Conservation (phyloP, 805 yeast species). For the Zygotorulaspora chibaensis region DNA sequence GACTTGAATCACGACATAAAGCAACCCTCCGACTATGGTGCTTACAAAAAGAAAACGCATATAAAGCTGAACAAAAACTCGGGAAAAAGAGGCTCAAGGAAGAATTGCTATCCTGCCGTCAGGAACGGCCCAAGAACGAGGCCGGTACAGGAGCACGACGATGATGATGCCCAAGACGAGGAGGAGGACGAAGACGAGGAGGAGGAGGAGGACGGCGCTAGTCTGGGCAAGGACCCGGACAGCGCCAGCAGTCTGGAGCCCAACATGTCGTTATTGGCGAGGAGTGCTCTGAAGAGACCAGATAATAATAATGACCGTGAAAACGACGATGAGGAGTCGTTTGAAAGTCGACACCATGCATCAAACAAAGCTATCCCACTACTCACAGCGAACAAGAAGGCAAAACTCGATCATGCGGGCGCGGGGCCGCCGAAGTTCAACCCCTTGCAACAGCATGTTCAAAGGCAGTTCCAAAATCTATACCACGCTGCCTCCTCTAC, state of each 20-base stretch:
- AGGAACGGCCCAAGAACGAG: conserved; percentile 8
- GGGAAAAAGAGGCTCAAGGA: conserved; percentile 1
- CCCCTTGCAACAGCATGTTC: conserved; percentile 27
- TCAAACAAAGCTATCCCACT: neutral
- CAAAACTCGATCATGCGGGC: neutral
- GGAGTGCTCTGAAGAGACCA: conserved; percentile 3
- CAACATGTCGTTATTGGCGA: neutral
- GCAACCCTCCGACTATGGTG: conserved; percentile 64
- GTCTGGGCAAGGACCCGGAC: neutral
- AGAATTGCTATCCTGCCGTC: conserved; percentile 2
- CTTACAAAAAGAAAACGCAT: conserved; percentile 40
- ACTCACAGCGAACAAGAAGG: conserved; percentile 3
- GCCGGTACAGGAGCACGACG: conserved; percentile 12
- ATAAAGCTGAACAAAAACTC: conserved; percentile 16
- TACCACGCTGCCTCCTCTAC: conserved; percentile 18
- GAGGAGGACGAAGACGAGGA: conserved; percentile 12
- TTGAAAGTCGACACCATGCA: neutral
- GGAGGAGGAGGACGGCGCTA: conserved; percentile 2
- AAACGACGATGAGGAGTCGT: conserved; percentile 3
- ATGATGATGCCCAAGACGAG: conserved; percentile 12
- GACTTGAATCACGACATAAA: conserved; percentile 51
- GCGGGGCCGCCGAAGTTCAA: conserved; percentile 17
- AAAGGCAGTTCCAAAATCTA: conserved; percentile 26
- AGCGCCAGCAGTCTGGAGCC: neutral
- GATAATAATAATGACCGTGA: neutral